A percentile compares a stretch with the other conserved stretches of the same genome.
Conservation (phyloP, 2,329 filamentous ascomycete genomes). For the Ceratocystis eucalypticola region DNA sequence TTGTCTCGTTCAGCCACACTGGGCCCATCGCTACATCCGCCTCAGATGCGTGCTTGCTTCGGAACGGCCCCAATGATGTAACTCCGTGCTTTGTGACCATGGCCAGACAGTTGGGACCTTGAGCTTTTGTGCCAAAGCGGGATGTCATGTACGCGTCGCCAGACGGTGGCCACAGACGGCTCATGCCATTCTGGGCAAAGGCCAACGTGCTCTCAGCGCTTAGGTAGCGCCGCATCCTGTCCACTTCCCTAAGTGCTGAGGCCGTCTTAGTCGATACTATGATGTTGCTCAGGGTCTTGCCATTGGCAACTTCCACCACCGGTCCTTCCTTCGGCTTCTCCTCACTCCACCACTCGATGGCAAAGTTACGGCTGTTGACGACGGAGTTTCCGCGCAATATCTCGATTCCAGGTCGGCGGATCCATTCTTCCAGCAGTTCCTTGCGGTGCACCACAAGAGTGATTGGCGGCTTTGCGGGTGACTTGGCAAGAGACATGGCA, state of each 20-base stretch:
- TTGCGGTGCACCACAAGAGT: conserved; percentile 65
- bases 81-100: conserved; percentile 50
- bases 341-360: conserved; percentile 44
- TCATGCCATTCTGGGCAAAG: conserved; percentile 83
- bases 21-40: conserved; percentile 37
- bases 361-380: conserved; percentile 29
- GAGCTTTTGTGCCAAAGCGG: conserved; percentile 28
- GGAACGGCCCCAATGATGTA: conserved; percentile 37
- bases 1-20: conserved; percentile 27
- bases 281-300: conserved; percentile 49
- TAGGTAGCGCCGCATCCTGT: conserved; percentile 47
- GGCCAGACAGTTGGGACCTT: conserved; percentile 54
- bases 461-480: conserved; percentile 51
- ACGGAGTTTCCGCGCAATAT: conserved; percentile 28
- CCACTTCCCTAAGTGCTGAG: conserved; percentile 48
- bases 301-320: conserved; percentile 30
- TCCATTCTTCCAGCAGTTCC: conserved; percentile 38
- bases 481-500: conserved; percentile 54
- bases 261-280: conserved; percentile 67
- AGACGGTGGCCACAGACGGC: conserved; percentile 44
- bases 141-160: conserved; percentile 32
- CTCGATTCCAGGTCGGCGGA: conserved; percentile 31
- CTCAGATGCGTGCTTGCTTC: conserved; percentile 38
- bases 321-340: conserved; percentile 28
- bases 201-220: conserved; percentile 56